Evolutionary conservation across 495 filamentous ascomycete species (phyloP).

Genomic region (Thermochaetoides thermophila): DNA sequence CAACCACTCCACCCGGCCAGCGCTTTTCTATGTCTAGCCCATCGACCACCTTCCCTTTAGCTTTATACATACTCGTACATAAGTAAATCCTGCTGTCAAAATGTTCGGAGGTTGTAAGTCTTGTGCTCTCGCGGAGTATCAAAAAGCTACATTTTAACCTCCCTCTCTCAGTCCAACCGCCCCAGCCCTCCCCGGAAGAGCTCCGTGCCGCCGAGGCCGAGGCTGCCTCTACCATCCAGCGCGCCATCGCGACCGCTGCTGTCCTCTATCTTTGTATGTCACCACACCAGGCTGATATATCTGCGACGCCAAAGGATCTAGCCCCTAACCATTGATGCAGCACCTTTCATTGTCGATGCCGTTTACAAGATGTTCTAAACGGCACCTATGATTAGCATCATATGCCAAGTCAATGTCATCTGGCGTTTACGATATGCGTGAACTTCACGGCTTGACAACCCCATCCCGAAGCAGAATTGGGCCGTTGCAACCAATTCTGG

Average conservation of each 20-base stretch:
- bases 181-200: conserved; percentile 36
- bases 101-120: conserved; percentile 35
- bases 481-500: too few relatives aligned
- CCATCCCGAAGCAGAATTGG: too few relatives aligned
- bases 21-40: conserved; percentile 1
- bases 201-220: conserved; percentile 51
- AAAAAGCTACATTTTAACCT: not conserved
- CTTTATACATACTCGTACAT: too few relatives aligned
- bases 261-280: conserved; percentile 71
- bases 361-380: conserved; percentile 56
- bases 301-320: too few relatives aligned
- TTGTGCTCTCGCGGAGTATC: not conserved
- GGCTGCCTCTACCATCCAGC: conserved; percentile 51
- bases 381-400: too few relatives aligned
- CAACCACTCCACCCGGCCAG: conserved; percentile 1
- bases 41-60: too few relatives aligned
- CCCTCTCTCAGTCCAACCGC: conserved; percentile 28
- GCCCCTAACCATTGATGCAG: conserved; percentile 27
- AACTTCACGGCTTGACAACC: too few relatives aligned
- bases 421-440: too few relatives aligned
- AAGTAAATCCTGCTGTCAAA: conserved; percentile 11
- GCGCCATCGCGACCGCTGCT: conserved; percentile 44
- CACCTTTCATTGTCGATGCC: conserved; percentile 71
- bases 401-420: too few relatives aligned
- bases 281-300: too few relatives aligned